phyloP scores from a whole-genome alignment of 2,329 filamentous ascomycete genomes.

The Microdochium paspali region DNA sequence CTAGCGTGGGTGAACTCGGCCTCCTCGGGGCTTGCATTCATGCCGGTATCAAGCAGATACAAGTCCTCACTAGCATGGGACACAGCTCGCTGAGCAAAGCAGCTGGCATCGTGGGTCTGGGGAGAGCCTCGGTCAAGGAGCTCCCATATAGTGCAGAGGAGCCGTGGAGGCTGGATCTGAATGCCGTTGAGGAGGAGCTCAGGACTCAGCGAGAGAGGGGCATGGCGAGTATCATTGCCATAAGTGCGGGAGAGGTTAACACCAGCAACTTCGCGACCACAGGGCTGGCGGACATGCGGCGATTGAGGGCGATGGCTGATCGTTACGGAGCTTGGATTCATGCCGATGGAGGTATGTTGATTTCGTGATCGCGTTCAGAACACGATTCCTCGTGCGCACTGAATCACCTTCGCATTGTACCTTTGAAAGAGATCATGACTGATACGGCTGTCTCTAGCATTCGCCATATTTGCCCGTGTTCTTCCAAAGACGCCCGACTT shows the following conservation, averaged over 20 bases:
- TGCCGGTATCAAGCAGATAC: constrained; percentile 58
- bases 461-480: constrained; percentile 70
- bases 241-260: constrained; percentile 88
- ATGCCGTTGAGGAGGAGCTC: constrained; percentile 52
- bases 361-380: constrained; percentile 4
- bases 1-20: constrained; percentile 56
- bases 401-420: no score
- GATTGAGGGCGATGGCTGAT: constrained; percentile 62
- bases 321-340: constrained; percentile 76
- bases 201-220: constrained; percentile 22
- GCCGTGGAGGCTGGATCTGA: constrained; percentile 63
- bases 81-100: constrained; percentile 83
- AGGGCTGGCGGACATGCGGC: constrained; percentile 46
- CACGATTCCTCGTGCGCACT: background rate
- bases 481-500: constrained; percentile 52
- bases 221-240: constrained; percentile 62
- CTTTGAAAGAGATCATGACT: no score
- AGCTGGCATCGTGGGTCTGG: constrained; percentile 72
- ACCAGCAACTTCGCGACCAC: constrained; percentile 69
- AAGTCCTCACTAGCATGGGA: constrained; percentile 70
- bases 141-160: constrained; percentile 40
- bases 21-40: constrained; percentile 55
- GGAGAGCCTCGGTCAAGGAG: constrained; percentile 56
- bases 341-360: constrained; percentile 67
- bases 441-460: no score